A percentile compares a stretch with the other conserved stretches of the same genome.
These are phyloP conservation scores for Paecilomyces niveus DNA, from an alignment of 2,329 filamentous ascomycete genomes.

Conservation along the genomic window DNA sequence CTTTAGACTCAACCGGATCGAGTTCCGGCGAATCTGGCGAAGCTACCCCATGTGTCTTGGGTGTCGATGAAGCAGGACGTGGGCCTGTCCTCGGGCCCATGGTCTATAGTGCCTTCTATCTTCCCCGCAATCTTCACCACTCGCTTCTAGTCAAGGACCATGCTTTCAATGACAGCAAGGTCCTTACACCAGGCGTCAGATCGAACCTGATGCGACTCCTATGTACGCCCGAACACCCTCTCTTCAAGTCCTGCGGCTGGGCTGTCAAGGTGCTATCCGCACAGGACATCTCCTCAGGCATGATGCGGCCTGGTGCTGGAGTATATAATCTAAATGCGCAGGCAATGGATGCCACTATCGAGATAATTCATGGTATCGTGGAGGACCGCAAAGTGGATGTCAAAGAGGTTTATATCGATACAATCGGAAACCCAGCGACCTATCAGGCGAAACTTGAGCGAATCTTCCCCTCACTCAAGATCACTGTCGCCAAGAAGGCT, in stretches of 20 bases:
- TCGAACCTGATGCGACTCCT: slow-evolving; percentile 64
- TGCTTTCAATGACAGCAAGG: slow-evolving; percentile 93
- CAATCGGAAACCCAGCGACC: slow-evolving; percentile 71
- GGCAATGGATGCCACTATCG: slow-evolving; percentile 84
- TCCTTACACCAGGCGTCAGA: slow-evolving; percentile 73
- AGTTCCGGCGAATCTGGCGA: slow-evolving; percentile 26
- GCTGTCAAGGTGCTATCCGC: slow-evolving; percentile 75
- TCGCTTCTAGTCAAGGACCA: slow-evolving; percentile 70
- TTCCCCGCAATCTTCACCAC: slow-evolving; percentile 57
- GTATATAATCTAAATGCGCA: slow-evolving; percentile 92
- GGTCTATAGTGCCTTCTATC: slow-evolving; percentile 66
- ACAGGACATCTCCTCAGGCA: slow-evolving; percentile 70
- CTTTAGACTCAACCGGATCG: slow-evolving; percentile 21
- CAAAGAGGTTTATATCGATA: slow-evolving; percentile 89
- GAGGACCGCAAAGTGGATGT: slow-evolving; percentile 68
- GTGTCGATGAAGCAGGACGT: slow-evolving; percentile 88
- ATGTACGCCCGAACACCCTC: slow-evolving; percentile 56
- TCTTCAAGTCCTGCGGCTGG: slow-evolving; percentile 68
- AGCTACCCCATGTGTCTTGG: slow-evolving; percentile 63
- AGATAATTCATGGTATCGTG: slow-evolving; percentile 70
- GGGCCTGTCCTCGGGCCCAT: slow-evolving; percentile 81
- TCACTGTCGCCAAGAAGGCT: slow-evolving; percentile 83
- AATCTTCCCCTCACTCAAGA: slow-evolving; percentile 69
- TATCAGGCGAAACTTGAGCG: slow-evolving; percentile 82
- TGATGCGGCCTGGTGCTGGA: slow-evolving; percentile 53